These are phyloP conservation scores for Suillus subluteus DNA, from an alignment of 768 basidiomycete species.

Conservation along the genomic window DNA sequence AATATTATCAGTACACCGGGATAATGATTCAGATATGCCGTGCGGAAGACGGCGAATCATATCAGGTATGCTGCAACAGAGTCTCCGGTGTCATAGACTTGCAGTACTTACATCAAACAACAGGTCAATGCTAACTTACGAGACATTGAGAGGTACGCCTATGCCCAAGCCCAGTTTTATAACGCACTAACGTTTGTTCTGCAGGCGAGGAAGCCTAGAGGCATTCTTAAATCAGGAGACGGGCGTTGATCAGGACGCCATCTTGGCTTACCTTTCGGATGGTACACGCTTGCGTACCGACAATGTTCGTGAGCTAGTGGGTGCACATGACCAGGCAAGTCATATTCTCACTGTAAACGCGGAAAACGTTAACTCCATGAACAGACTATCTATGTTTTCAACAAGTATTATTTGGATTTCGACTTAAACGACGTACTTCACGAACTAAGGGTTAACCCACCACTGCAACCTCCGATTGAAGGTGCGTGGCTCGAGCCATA, in stretches of 20 bases:
- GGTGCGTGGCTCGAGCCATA: constrained; percentile 43
- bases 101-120: constrained; percentile 3
- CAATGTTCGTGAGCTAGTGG: constrained; percentile 77
- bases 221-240: constrained; percentile 71
- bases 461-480: constrained; percentile 71
- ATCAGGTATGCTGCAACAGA: constrained; percentile 46
- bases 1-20: constrained; percentile 8
- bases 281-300: constrained; percentile 71
- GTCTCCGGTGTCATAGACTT: not conserved
- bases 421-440: constrained; percentile 66
- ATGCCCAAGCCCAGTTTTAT: constrained; percentile 9
- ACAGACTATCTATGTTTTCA: constrained; percentile 81
- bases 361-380: constrained; percentile 18
- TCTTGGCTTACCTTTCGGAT: constrained; percentile 80
- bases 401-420: constrained; percentile 77
- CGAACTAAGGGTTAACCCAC: constrained; percentile 63
- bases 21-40: constrained; percentile 67
- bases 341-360: not conserved
- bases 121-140: constrained; percentile 66
- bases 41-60: constrained; percentile 65
- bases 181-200: constrained; percentile 7
- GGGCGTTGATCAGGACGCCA: constrained; percentile 67
- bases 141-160: constrained; percentile 73
- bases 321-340: constrained; percentile 73
- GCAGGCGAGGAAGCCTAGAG: constrained; percentile 70